A percentile compares a stretch with the other conserved stretches of the same genome.
These are phyloP conservation scores for Suillus subalutaceus DNA, from an alignment of 768 basidiomycete genomes.

Conservation along the genomic window DNA sequence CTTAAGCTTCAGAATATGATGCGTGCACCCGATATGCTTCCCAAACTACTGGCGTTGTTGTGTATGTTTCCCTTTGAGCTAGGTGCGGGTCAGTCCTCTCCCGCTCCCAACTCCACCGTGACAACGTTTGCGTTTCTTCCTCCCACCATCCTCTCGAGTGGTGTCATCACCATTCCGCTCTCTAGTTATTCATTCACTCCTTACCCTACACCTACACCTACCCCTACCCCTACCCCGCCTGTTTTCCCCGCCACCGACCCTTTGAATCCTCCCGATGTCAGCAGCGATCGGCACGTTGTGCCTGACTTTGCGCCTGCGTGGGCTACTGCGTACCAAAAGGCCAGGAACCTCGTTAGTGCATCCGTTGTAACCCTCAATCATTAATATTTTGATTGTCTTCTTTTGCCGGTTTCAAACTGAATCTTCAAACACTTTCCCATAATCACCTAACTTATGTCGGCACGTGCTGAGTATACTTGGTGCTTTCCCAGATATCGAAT, in stretches of 20 bases:
- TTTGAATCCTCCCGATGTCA: slow-evolving; percentile 51
- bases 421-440: not conserved
- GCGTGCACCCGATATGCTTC: not conserved
- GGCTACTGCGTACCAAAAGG: slow-evolving; percentile 23
- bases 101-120: no score
- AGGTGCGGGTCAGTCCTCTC: not conserved
- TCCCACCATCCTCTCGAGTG: slow-evolving; percentile 1
- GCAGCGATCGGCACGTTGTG: slow-evolving; percentile 35
- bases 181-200: slow-evolving; percentile 48
- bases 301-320: slow-evolving; percentile 36
- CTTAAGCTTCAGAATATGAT: not conserved
- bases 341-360: slow-evolving; percentile 48
- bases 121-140: not conserved
- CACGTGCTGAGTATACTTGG: slow-evolving; percentile 6
- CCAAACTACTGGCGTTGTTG: not conserved
- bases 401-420: not conserved
- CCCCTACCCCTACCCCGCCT: slow-evolving; percentile 48
- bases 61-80: not conserved
- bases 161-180: slow-evolving; percentile 36
- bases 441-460: not conserved
- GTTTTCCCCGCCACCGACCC: slow-evolving; percentile 56
- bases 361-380: not conserved
- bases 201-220: slow-evolving; percentile 59
- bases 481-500: slow-evolving; percentile 37
- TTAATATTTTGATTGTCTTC: not conserved